Percentiles rank a stretch among this genome's conserved stretches.
Evolutionary conservation across 2,329 filamentous ascomycete genomes (phyloP).

Genomic region (Chaetomium sp.): DNA sequence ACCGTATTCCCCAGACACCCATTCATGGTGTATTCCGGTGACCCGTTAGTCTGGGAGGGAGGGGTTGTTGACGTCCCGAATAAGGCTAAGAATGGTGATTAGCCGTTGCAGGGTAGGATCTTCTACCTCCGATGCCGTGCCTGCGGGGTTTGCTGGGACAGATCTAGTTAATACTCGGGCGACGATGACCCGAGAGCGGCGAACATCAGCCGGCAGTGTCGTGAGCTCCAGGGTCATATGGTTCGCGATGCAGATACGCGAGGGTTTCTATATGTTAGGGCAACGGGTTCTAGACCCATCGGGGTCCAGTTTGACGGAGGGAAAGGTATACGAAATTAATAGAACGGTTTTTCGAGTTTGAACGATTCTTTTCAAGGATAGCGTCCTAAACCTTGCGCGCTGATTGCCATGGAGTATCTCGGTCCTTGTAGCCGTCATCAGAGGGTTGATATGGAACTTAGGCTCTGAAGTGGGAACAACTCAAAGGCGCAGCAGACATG

Average conservation of each 20-base stretch:
- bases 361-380: neutral
- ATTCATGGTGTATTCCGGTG: constrained; percentile 8
- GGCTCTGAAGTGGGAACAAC: neutral
- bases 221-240: neutral
- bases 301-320: neutral
- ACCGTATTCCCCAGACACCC: constrained; percentile 12
- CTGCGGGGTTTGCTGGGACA: constrained; percentile 23
- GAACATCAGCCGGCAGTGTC: neutral
- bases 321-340: neutral
- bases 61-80: constrained; percentile 16
- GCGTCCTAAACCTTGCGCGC: neutral
- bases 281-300: neutral
- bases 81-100: constrained; percentile 22
- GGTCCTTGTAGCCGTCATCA: neutral
- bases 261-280: neutral
- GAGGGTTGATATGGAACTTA: neutral
- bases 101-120: constrained; percentile 24
- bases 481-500: neutral
- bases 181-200: constrained; percentile 21
- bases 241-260: neutral
- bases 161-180: constrained; percentile 13
- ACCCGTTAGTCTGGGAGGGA: constrained; percentile 22
- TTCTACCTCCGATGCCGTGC: neutral
- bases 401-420: neutral
- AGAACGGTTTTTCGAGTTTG: neutral